Evolutionary conservation across 116 monocot genomes (phyloP).

Genomic region (Zostera marina): DNA sequence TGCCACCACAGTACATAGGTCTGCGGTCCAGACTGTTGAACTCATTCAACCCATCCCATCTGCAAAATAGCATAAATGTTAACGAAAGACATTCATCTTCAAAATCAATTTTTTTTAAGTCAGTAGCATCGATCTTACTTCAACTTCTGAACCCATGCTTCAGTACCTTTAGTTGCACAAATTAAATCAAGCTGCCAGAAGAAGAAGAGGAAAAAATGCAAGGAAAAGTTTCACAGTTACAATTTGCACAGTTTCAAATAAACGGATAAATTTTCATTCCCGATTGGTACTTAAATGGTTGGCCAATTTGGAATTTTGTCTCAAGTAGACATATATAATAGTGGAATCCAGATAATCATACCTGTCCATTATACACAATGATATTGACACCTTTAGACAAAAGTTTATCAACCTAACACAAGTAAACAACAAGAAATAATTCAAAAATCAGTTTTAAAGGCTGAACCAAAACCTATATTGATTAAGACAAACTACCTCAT

Average conservation of each 20-base stretch:
- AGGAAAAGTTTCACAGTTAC: not conserved
- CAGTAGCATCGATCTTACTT: constrained; percentile 25
- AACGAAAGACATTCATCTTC: too few relatives aligned
- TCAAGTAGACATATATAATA: not conserved
- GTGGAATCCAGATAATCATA: constrained; percentile 9
- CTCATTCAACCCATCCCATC: constrained; percentile 57
- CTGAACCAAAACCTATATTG: not conserved
- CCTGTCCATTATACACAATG: constrained; percentile 87
- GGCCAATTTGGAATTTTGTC: not conserved
- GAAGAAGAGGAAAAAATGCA: not conserved
- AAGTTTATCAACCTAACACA: constrained; percentile 78
- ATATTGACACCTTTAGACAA: constrained; percentile 65
- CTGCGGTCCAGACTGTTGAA: constrained; percentile 25
- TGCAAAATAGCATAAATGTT: constrained; percentile 3
- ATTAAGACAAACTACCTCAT: constrained; percentile 30
- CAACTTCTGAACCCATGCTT: constrained; percentile 80
- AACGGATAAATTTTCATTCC: too few relatives aligned
- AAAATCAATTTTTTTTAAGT: too few relatives aligned
- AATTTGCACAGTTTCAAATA: too few relatives aligned
- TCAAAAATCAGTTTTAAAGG: not conserved
- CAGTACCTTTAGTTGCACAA: constrained; percentile 72
- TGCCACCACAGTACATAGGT: constrained; percentile 43
- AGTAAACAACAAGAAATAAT: not conserved
- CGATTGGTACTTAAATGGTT: too few relatives aligned
- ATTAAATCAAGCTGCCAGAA: constrained; percentile 60